These are phyloP conservation scores for Aphanomyces astaci DNA, from an alignment of 352 stramenopile species.

Conservation along the genomic window DNA sequence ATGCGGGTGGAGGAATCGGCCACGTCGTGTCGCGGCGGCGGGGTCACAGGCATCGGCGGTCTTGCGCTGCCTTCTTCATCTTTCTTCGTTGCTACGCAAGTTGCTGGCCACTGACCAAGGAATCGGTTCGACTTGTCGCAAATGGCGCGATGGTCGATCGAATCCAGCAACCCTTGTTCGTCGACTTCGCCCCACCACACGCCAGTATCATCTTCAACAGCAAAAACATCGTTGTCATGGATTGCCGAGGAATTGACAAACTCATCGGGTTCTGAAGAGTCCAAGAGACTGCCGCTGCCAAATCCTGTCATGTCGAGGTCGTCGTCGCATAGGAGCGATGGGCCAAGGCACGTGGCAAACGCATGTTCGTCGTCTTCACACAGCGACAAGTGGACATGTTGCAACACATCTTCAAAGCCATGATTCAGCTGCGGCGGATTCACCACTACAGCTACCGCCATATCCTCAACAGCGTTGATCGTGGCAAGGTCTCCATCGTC, in stretches of 20 bases:
- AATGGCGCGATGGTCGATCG: conserved; percentile 66
- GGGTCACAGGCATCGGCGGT: conserved; percentile 30
- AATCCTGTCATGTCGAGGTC: conserved; percentile 53
- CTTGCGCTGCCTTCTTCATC: neutral
- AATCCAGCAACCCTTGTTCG: conserved; percentile 45
- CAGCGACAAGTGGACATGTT: conserved; percentile 34
- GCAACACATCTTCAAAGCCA: conserved; percentile 45
- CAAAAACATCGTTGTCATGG: neutral
- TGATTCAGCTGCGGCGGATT: too few relatives aligned
- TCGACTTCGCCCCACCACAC: conserved; percentile 26
- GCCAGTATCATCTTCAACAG: neutral
- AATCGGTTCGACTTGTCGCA: conserved; percentile 79
- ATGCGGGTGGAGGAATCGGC: conserved; percentile 31
- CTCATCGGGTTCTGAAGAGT: conserved; percentile 31
- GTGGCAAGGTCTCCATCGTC: neutral
- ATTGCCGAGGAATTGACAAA: neutral
- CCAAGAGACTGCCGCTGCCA: conserved; percentile 15
- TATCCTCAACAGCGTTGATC: too few relatives aligned
- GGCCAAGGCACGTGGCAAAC: neutral
- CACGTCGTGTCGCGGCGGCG: conserved; percentile 23
- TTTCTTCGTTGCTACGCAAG: neutral
- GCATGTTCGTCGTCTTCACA: neutral
- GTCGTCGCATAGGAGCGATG: conserved; percentile 26
- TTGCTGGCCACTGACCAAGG: conserved; percentile 39
- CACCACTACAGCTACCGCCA: too few relatives aligned